Conservation (phyloP, 1,284 basidiomycete species). For the Leccinum colubrinum region DNA sequence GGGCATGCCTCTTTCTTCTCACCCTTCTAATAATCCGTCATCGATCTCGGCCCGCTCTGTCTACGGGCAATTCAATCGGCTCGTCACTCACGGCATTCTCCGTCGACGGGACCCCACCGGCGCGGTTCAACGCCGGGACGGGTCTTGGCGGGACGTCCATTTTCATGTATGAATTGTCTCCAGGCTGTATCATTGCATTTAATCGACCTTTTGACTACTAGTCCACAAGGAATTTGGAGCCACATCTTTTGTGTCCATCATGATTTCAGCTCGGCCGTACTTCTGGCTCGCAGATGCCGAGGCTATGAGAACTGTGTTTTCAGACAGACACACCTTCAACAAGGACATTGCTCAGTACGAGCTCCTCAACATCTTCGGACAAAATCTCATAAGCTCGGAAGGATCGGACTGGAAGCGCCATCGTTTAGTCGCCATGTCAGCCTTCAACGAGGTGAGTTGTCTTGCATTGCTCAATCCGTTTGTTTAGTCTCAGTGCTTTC, state of each 20-base stretch:
- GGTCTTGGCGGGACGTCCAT: slow-evolving; percentile 69
- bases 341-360: slow-evolving; percentile 33
- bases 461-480: neutral
- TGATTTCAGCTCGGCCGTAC: slow-evolving; percentile 24
- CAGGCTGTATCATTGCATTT: neutral
- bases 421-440: slow-evolving; percentile 25
- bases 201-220: neutral
- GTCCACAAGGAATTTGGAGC: slow-evolving; percentile 37
- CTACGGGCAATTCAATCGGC: slow-evolving; percentile 23
- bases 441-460: slow-evolving; percentile 23
- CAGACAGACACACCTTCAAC: slow-evolving; percentile 34
- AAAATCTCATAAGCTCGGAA: slow-evolving; percentile 21
- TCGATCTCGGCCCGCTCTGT: slow-evolving; percentile 21
- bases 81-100: slow-evolving; percentile 31
- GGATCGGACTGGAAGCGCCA: slow-evolving; percentile 28
- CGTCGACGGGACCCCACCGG: slow-evolving; percentile 46
- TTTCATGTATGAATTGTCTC: slow-evolving; percentile 30
- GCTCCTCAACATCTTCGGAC: slow-evolving; percentile 21
- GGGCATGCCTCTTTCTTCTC: slow-evolving; percentile 26
- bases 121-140: slow-evolving; percentile 63
- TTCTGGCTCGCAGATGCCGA: slow-evolving; percentile 45
- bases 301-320: slow-evolving; percentile 35
- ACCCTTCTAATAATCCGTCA: neutral
- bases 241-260: slow-evolving; percentile 37
- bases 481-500: neutral